Percentiles rank a stretch among this genome's conserved stretches.
Conservation (phyloP, 225 moss, liverwort and hornwort species). For the Neckera pumila region DNA sequence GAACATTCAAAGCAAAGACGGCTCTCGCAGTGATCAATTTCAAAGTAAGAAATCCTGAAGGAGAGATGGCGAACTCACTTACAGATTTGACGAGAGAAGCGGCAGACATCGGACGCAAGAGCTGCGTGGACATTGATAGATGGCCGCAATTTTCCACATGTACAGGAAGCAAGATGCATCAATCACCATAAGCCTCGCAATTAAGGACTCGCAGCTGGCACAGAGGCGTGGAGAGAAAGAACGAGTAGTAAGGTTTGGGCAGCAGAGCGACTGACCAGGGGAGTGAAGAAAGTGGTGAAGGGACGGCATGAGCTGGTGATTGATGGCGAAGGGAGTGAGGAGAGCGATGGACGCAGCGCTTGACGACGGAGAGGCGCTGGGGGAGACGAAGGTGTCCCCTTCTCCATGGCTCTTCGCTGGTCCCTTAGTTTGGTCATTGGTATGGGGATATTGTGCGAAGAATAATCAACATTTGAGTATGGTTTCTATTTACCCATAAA, state of each 20-base stretch:
- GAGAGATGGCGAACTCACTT: neutral
- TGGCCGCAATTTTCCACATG: neutral
- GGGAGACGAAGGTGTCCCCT: neutral
- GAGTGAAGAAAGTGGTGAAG: neutral
- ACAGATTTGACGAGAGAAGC: neutral
- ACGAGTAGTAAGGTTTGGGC: neutral
- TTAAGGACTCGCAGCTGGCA: neutral
- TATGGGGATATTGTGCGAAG: no score
- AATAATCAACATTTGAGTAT: neutral
- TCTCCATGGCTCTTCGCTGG: neutral
- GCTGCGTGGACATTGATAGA: neutral
- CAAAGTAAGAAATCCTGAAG: neutral
- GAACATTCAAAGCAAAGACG: neutral
- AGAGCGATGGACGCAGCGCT: conserved; percentile 19
- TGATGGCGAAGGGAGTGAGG: neutral
- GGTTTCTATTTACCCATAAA: neutral
- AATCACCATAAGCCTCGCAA: neutral
- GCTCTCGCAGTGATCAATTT: neutral
- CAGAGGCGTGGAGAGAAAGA: neutral
- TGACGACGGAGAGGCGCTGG: neutral
- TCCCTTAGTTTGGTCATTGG: neutral
- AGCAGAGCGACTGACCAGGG: neutral
- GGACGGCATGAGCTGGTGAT: neutral
- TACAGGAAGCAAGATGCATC: neutral
- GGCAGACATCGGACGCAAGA: neutral